Conservation (phyloP, 768 basidiomycete genomes). For the Coprinopsis marcescibilis region DNA sequence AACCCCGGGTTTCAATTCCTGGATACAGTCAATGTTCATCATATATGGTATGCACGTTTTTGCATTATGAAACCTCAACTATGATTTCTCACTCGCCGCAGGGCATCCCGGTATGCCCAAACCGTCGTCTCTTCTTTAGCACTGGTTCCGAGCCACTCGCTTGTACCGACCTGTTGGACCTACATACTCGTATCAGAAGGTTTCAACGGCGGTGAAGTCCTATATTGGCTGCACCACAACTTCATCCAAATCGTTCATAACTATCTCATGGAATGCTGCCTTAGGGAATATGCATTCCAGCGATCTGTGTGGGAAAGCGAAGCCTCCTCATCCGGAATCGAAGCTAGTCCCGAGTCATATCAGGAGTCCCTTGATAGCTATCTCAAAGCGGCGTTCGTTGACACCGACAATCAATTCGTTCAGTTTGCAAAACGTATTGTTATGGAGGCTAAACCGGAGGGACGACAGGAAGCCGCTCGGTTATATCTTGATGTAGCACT, state of each 20-base stretch:
- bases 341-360: background rate
- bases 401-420: background rate
- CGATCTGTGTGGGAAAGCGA: background rate
- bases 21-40: background rate
- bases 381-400: background rate
- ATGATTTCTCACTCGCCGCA: background rate
- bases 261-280: background rate
- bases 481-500: background rate
- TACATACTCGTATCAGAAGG: background rate
- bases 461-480: background rate
- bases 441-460: background rate
- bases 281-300: background rate
- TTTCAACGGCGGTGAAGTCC: background rate
- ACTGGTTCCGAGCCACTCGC: background rate
- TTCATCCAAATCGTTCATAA: background rate
- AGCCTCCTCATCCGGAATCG: background rate
- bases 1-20: background rate
- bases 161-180: background rate
- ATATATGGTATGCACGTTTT: background rate
- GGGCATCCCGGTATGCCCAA: background rate
- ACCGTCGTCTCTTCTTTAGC: background rate
- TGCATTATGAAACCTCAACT: background rate
- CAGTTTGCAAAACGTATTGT: too few species aligned
- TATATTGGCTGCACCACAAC: background rate
- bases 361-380: too few species aligned